These are phyloP conservation scores for Aaosphaeria pasadenensis DNA, from an alignment of 2,329 filamentous ascomycete species.

Conservation along the genomic window DNA sequence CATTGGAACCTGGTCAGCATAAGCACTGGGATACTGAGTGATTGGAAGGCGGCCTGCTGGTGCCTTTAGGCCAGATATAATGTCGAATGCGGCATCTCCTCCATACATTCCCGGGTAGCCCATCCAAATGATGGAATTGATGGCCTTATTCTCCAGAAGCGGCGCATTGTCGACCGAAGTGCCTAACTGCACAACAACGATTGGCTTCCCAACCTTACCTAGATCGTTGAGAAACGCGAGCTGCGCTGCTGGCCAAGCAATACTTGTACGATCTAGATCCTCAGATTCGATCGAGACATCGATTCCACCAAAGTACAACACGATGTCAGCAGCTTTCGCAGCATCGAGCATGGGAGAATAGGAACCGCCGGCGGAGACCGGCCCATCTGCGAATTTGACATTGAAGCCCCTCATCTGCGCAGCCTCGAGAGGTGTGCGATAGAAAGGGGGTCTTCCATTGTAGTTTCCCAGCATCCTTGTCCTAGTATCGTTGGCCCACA, in stretches of 20 bases:
- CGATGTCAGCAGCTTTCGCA: conserved; percentile 47
- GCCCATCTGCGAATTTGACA: conserved; percentile 2
- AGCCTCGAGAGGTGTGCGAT: conserved; percentile 53
- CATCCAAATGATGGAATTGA: conserved; percentile 56
- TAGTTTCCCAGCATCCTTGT: conserved; percentile 61
- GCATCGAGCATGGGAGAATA: conserved; percentile 1
- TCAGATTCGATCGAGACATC: conserved; percentile 55
- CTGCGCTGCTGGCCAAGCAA: conserved; percentile 55
- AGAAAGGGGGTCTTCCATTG: conserved; percentile 54
- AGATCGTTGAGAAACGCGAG: conserved; percentile 51
- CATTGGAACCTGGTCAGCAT: conserved; percentile 51
- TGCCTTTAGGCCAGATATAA: conserved; percentile 51
- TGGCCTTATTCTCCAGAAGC: conserved; percentile 46
- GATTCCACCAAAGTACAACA: conserved; percentile 57
- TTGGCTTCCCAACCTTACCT: conserved; percentile 46
- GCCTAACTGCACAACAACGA: conserved; percentile 54
- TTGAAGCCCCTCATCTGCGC: conserved; percentile 40
- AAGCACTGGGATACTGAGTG: conserved; percentile 56
- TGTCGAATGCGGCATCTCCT: conserved; percentile 54
- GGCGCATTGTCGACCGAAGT: conserved; percentile 53
- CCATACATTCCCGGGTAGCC: conserved; percentile 62
- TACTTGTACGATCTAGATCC: conserved; percentile 49
- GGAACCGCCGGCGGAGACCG: neutral
- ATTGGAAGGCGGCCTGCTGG: conserved; percentile 56
- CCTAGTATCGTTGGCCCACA: conserved; percentile 53